Evolutionary conservation across 768 basidiomycete species (phyloP).

Genomic region (Mycena capillaripes): DNA sequence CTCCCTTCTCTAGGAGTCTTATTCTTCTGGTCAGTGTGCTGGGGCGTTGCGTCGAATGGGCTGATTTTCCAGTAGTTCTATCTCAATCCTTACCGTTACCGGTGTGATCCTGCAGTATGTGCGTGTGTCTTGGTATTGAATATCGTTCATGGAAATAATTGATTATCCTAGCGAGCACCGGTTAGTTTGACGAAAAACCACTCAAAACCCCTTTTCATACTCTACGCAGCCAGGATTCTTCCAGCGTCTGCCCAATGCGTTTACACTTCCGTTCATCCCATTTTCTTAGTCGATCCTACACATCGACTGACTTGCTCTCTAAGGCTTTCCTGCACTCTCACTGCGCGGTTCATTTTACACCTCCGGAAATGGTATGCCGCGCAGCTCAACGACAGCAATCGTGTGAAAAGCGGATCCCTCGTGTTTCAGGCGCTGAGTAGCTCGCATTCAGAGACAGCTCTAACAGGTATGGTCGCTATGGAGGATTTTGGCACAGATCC

Average conservation of each 20-base stretch:
- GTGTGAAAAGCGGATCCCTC: neutral
- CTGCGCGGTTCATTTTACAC: slow-evolving; percentile 9
- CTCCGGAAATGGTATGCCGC: neutral
- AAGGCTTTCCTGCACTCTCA: slow-evolving; percentile 5
- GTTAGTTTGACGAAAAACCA: neutral
- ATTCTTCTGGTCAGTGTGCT: slow-evolving; percentile 1
- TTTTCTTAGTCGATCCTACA: neutral
- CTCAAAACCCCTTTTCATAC: neutral
- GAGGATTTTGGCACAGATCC: too few relatives aligned
- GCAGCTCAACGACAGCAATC: too few relatives aligned
- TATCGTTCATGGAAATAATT: neutral
- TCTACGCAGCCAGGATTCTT: slow-evolving; percentile 4
- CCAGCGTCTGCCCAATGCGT: slow-evolving; percentile 4
- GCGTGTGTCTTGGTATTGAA: too few relatives aligned
- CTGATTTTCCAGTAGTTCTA: too few relatives aligned
- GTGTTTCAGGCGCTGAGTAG: neutral
- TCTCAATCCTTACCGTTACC: too few relatives aligned
- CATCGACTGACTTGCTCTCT: neutral
- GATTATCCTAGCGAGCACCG: neutral
- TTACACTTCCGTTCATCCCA: slow-evolving; percentile 8
- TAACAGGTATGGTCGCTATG: too few relatives aligned
- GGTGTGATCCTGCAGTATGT: too few relatives aligned
- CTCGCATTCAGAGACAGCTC: neutral
- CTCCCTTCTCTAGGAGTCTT: neutral
- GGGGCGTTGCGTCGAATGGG: neutral